Conservation (phyloP, 78 protist species). For the Protostelium mycophagum region DNA sequence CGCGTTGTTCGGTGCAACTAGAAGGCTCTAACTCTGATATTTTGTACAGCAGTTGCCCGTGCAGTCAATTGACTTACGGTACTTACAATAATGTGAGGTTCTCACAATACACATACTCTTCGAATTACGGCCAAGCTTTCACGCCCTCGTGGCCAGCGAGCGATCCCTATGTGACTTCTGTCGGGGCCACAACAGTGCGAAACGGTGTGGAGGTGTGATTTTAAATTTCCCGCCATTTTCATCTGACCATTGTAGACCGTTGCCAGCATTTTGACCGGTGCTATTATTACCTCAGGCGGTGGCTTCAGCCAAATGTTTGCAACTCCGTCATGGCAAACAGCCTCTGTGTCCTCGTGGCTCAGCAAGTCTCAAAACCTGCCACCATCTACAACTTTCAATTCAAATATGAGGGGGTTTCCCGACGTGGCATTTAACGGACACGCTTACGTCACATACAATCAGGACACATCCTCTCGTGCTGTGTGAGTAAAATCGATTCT, state of each 20-base stretch:
- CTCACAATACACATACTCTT: constrained; percentile 5
- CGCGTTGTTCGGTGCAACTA: background rate
- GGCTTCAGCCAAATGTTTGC: constrained; percentile 33
- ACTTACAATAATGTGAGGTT: background rate
- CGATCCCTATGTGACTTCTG: constrained; percentile 49
- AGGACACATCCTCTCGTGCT: background rate
- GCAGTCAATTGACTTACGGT: constrained; percentile 5
- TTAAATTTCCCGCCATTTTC: background rate
- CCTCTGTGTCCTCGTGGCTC: constrained; percentile 18
- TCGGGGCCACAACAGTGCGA: constrained; percentile 32
- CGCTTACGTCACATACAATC: background rate
- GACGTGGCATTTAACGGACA: constrained; percentile 48
- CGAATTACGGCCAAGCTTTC: constrained; percentile 24
- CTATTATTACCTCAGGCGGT: constrained; percentile 47
- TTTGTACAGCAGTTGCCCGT: constrained; percentile 26
- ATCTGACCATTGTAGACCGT: constrained; percentile 5
- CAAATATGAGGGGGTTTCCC: constrained; percentile 33
- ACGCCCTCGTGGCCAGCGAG: constrained; percentile 45
- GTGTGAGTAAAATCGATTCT: no score
- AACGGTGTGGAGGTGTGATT: background rate
- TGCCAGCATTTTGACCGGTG: constrained; percentile 27
- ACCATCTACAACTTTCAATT: constrained; percentile 24
- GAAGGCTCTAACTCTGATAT: constrained; percentile 36
- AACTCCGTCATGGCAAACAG: constrained; percentile 34
- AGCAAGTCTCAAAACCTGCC: constrained; percentile 9